Conservation (phyloP, 2,329 filamentous ascomycete species). For the Fusarium euwallaceae region DNA sequence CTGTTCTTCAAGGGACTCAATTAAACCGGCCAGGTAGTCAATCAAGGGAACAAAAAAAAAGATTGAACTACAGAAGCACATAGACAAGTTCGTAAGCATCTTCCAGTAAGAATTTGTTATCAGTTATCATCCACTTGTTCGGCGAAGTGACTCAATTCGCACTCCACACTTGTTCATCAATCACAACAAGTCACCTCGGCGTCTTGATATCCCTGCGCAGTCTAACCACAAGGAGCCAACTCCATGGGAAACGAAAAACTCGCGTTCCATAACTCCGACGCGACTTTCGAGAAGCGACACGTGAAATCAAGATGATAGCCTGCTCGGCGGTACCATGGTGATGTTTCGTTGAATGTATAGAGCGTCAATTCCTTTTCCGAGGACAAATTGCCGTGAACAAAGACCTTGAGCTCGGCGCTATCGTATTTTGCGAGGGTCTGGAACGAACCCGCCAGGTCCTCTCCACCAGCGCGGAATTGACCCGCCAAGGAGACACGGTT, state of each 20-base stretch:
- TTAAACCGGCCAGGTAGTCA: neutral
- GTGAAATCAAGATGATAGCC: neutral
- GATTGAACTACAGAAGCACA: too few species aligned
- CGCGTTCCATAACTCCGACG: neutral
- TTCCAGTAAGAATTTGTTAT: too few species aligned
- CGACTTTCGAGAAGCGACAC: neutral
- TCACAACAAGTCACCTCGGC: neutral
- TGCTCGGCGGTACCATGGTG: neutral
- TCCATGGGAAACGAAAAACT: neutral
- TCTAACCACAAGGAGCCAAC: neutral
- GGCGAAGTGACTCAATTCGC: neutral
- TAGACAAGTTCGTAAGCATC: too few species aligned
- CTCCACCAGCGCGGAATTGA: neutral
- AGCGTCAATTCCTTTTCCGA: neutral
- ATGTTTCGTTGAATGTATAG: neutral
- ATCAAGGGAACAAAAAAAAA: too few species aligned
- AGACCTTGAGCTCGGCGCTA: neutral
- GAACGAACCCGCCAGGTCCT: neutral
- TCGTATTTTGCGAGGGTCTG: neutral
- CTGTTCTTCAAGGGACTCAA: constrained; percentile 77
- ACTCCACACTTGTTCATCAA: neutral
- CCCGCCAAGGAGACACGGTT: neutral
- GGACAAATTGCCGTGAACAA: neutral
- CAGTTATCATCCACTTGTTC: neutral
- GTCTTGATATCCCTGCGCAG: neutral